Conservation (phyloP, 2,329 filamentous ascomycete genomes). For the Cladophialophora yegresii region DNA sequence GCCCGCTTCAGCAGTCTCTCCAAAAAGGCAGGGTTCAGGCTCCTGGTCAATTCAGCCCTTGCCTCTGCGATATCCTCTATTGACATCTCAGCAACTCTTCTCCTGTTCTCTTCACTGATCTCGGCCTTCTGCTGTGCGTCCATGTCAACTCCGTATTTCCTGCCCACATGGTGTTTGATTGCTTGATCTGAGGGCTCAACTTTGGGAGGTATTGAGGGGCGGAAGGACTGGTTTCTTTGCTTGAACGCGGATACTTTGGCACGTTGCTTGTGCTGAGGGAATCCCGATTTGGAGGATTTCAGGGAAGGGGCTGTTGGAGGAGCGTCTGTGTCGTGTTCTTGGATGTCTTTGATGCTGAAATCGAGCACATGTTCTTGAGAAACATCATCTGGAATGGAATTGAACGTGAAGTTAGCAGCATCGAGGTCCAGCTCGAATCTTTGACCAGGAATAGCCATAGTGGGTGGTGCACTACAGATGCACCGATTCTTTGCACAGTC, state of each 20-base stretch:
- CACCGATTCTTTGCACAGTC: neutral
- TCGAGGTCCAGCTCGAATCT: constrained; percentile 63
- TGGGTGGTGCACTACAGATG: neutral
- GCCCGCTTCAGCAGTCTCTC: constrained; percentile 74
- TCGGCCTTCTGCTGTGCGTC: constrained; percentile 62
- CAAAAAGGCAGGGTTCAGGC: constrained; percentile 72
- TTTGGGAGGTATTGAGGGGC: constrained; percentile 26
- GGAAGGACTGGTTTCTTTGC: constrained; percentile 56
- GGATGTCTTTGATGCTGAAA: constrained; percentile 69
- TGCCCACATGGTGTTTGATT: constrained; percentile 32
- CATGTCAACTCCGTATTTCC: constrained; percentile 35
- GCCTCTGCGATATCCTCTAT: constrained; percentile 78
- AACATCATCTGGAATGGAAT: constrained; percentile 38
- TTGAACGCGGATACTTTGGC: constrained; percentile 76
- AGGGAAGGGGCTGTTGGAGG: constrained; percentile 55
- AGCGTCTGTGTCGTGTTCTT: constrained; percentile 66
- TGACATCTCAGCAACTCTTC: constrained; percentile 75
- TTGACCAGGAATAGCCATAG: constrained; percentile 50
- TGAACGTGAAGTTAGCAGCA: constrained; percentile 47
- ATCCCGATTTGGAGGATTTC: constrained; percentile 69
- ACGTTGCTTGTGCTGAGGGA: constrained; percentile 85
- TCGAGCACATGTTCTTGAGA: constrained; percentile 37
- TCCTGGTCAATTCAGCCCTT: constrained; percentile 75
- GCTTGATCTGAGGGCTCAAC: constrained; percentile 33
- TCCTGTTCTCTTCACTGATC: constrained; percentile 82